Evolutionary conservation across 768 basidiomycete species (phyloP).

Genomic region (Hydnomerulius pinastri): DNA sequence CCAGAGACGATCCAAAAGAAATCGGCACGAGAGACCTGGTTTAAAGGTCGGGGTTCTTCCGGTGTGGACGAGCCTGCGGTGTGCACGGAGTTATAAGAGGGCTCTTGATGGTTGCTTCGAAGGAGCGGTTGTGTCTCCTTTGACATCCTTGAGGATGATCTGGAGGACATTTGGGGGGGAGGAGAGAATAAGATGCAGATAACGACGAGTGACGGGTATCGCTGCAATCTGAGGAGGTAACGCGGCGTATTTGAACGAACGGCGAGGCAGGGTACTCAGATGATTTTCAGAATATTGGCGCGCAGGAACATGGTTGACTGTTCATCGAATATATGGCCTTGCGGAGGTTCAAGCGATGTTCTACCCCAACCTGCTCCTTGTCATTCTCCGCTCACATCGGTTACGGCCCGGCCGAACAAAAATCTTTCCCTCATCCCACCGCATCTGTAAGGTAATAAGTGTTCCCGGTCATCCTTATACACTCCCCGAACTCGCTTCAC

Average conservation of each 20-base stretch:
- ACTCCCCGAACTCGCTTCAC: no score
- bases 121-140: conserved; percentile 62
- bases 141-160: conserved; percentile 36
- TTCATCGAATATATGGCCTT: conserved; percentile 27
- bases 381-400: conserved; percentile 36
- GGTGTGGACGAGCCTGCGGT: conserved; percentile 30
- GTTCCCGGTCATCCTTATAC: no score
- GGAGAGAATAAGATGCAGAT: no score
- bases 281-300: conserved; percentile 6
- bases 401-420: conserved; percentile 18
- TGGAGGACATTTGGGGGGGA: conserved; percentile 36
- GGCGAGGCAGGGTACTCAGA: conserved; percentile 2
- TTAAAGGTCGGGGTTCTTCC: conserved; percentile 34
- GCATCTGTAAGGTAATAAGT: no score
- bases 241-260: background rate
- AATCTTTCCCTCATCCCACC: conserved; percentile 19
- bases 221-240: conserved; percentile 7
- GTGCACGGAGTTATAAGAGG: conserved; percentile 49
- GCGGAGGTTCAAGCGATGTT: conserved; percentile 16
- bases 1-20: conserved; percentile 73
- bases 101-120: conserved; percentile 28
- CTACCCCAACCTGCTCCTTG: conserved; percentile 17
- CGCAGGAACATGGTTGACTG: conserved; percentile 12
- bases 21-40: conserved; percentile 53
- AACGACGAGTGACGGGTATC: background rate